Evolutionary conservation across 306 rosid species (phyloP).

Genomic region (Gleditsia sinensis): DNA sequence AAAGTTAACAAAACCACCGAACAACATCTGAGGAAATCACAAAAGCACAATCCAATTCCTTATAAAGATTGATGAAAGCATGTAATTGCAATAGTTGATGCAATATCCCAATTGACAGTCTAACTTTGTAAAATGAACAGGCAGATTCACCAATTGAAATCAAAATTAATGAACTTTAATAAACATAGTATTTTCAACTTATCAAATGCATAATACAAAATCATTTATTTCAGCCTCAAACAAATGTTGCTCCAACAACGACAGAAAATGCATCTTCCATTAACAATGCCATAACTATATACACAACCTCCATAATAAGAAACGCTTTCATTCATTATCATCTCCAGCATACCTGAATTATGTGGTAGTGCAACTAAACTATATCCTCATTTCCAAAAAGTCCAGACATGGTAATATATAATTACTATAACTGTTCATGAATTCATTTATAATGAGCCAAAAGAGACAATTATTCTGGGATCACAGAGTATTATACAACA

Average conservation of each 20-base stretch:
- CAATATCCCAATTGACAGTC: background rate
- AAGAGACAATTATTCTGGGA: background rate
- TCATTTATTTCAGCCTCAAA: background rate
- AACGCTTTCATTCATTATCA: conserved; percentile 16
- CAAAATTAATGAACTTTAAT: conserved; percentile 3
- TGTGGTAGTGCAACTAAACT: background rate
- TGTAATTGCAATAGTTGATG: conserved; percentile 12
- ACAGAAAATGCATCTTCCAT: conserved; percentile 6
- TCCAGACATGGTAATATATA: background rate
- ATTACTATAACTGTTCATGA: background rate
- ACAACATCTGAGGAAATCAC: background rate
- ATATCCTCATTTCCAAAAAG: background rate
- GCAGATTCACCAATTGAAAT: conserved; percentile 15
- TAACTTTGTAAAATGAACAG: conserved; percentile 19
- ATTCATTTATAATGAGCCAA: background rate
- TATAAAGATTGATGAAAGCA: conserved; percentile 2
- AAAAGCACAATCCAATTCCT: conserved; percentile 23
- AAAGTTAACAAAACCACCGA: background rate
- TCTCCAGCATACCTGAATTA: conserved; percentile 9
- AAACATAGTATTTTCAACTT: background rate
- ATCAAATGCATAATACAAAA: conserved; percentile 2
- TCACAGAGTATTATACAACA: background rate
- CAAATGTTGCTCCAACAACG: conserved; percentile 14
- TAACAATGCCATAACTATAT: background rate
- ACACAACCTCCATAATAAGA: conserved; percentile 13